Conservation (phyloP, 2,329 filamentous ascomycete genomes). For the Fonsecaea multimorphosa region DNA sequence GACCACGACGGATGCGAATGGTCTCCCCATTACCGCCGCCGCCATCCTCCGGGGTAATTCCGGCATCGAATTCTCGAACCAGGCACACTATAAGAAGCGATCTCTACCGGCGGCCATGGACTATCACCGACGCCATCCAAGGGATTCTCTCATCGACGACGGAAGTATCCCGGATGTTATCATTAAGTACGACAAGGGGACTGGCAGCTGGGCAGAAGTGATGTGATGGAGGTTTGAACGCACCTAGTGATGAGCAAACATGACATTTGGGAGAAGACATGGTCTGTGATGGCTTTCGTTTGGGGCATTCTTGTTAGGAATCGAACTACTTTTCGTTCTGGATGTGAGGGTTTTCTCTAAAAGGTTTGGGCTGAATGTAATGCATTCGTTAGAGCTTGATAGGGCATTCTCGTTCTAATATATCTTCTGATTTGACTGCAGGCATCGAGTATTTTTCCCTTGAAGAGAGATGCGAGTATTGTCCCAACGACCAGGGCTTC, state of each 20-base stretch:
- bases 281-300: not conserved
- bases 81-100: conserved; percentile 24
- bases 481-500: no score
- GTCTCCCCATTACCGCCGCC: conserved; percentile 14
- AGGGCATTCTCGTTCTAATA: conserved; percentile 9
- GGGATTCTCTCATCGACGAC: conserved; percentile 18
- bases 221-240: not conserved
- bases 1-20: not conserved
- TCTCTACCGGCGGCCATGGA: conserved; percentile 11
- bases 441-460: no score
- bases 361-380: not conserved
- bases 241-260: not conserved
- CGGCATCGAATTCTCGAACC: not conserved
- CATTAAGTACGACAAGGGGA: not conserved
- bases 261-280: not conserved
- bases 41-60: conserved; percentile 18
- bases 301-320: not conserved
- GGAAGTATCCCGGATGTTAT: not conserved
- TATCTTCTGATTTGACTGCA: conserved; percentile 15
- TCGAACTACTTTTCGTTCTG: conserved; percentile 4
- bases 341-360: not conserved
- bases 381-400: not conserved
- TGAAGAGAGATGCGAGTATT: no score
- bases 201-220: not conserved
- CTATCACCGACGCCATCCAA: conserved; percentile 6